Percentiles rank a stretch among this genome's conserved stretches.
Evolutionary conservation across 2,329 filamentous ascomycete species (phyloP).

Genomic region (Diaporthe amygdali): DNA sequence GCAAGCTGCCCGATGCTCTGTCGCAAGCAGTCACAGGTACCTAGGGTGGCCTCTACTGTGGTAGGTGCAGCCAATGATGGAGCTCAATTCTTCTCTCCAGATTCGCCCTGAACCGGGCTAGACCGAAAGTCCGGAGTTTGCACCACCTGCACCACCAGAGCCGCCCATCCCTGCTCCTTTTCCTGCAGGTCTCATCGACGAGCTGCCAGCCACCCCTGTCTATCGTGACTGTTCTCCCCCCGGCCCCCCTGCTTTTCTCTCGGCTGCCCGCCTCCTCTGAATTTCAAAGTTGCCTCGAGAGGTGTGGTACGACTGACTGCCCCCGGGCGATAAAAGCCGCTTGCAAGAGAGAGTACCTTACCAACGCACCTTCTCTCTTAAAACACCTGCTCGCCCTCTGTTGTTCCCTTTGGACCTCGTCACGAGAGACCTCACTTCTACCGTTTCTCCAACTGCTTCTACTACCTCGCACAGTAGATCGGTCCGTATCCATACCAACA

Average conservation of each 20-base stretch:
- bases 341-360: background rate
- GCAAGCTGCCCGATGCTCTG: background rate
- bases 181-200: constrained; percentile 16
- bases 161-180: constrained; percentile 3
- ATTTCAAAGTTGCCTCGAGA: constrained; percentile 4
- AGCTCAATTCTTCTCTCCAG: constrained; percentile 20
- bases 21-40: background rate
- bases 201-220: constrained; percentile 17
- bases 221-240: constrained; percentile 8
- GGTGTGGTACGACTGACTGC: constrained; percentile 11
- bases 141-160: background rate
- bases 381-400: constrained; percentile 2
- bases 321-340: constrained; percentile 18
- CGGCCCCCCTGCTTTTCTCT: background rate
- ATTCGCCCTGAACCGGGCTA: constrained; percentile 16
- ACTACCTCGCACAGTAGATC: background rate
- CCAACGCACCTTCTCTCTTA: constrained; percentile 18
- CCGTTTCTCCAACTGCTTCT: background rate
- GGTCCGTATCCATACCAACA: background rate
- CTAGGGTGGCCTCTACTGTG: background rate
- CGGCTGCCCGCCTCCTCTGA: constrained; percentile 9
- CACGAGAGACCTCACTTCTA: background rate
- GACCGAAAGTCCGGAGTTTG: constrained; percentile 17
- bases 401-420: background rate
- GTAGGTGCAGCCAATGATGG: constrained; percentile 12